Percentiles rank a stretch among this genome's conserved stretches.
Evolutionary conservation across 768 basidiomycete genomes (phyloP).

Genomic region (Panus rudis): DNA sequence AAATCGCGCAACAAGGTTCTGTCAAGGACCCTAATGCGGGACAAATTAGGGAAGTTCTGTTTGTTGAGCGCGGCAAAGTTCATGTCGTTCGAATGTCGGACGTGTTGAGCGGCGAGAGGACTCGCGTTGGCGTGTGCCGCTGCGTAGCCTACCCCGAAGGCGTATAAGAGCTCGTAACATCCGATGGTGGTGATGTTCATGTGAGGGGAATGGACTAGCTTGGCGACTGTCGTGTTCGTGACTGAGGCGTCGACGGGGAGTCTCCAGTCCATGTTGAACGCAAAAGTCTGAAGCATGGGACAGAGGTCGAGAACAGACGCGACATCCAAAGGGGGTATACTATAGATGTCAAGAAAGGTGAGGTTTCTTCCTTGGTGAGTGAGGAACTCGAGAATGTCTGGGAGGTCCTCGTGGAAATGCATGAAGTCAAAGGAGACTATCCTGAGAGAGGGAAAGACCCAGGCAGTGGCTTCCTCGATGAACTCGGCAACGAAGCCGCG

Average conservation of each 20-base stretch:
- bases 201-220: slow-evolving; percentile 47
- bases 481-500: slow-evolving; percentile 57
- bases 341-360: slow-evolving; percentile 59
- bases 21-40: slow-evolving; percentile 53
- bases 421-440: slow-evolving; percentile 52
- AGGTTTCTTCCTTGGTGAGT: slow-evolving; percentile 49
- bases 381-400: slow-evolving; percentile 57
- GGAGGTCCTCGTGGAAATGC: slow-evolving; percentile 38
- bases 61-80: slow-evolving; percentile 52
- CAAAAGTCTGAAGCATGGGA: slow-evolving; percentile 52
- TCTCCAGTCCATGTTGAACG: slow-evolving; percentile 75
- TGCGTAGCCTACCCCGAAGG: slow-evolving; percentile 59
- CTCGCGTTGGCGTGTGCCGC: slow-evolving; percentile 35
- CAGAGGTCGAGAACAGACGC: slow-evolving; percentile 56
- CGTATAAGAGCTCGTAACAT: slow-evolving; percentile 59
- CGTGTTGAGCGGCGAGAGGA: slow-evolving; percentile 33
- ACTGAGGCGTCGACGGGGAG: slow-evolving; percentile 27
- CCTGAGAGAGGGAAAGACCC: slow-evolving; percentile 56
- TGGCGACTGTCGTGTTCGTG: no score
- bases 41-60: slow-evolving; percentile 53
- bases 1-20: slow-evolving; percentile 48
- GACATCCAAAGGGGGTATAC: slow-evolving; percentile 49
- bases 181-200: slow-evolving; percentile 53
- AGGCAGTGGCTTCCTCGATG: slow-evolving; percentile 60
- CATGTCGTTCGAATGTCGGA: slow-evolving; percentile 54